Percentiles rank a stretch among this genome's conserved stretches.
phyloP scores from a whole-genome alignment of 2,329 filamentous ascomycete species.

The Claviceps spartinae region DNA sequence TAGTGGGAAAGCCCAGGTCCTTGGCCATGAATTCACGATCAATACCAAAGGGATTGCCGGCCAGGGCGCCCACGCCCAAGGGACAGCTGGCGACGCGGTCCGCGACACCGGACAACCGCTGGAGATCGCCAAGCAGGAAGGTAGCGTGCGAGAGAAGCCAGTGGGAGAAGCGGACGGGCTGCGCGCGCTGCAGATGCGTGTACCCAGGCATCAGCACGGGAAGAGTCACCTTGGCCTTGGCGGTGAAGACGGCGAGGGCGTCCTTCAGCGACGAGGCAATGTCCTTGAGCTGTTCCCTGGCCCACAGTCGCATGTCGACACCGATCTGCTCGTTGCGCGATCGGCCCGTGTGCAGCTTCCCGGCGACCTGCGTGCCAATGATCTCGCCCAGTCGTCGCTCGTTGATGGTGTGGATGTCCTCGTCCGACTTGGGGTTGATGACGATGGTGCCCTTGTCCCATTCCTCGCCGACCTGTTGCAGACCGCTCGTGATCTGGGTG shows the following conservation, averaged over 20 bases:
- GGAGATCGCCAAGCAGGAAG: conserved; percentile 14
- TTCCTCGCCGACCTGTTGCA: conserved; percentile 8
- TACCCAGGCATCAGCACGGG: conserved; percentile 16
- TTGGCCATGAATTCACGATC: conserved; percentile 23
- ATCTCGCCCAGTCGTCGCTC: conserved; percentile 50
- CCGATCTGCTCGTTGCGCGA: conserved; percentile 63
- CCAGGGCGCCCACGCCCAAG: conserved; percentile 15
- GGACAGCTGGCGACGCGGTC: conserved; percentile 15
- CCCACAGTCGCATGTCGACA: conserved; percentile 59
- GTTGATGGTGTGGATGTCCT: conserved; percentile 37
- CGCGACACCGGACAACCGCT: conserved; percentile 12
- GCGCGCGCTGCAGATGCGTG: conserved; percentile 15
- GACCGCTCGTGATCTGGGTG: not conserved
- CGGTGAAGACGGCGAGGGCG: not conserved
- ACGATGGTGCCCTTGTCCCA: conserved; percentile 15
- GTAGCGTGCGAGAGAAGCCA: conserved; percentile 13
- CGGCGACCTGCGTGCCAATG: conserved; percentile 36
- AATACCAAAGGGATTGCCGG: conserved; percentile 16
- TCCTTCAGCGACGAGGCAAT: conserved; percentile 5
- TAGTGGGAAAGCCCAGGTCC: conserved; percentile 58
- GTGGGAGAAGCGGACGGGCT: conserved; percentile 12
- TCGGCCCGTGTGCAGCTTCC: conserved; percentile 54
- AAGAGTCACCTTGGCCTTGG: not conserved
- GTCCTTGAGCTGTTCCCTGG: conserved; percentile 13
- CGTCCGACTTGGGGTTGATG: conserved; percentile 13